These are phyloP conservation scores for Priceomyces fermenticarens DNA, from an alignment of 805 yeast species.

Conservation along the genomic window DNA sequence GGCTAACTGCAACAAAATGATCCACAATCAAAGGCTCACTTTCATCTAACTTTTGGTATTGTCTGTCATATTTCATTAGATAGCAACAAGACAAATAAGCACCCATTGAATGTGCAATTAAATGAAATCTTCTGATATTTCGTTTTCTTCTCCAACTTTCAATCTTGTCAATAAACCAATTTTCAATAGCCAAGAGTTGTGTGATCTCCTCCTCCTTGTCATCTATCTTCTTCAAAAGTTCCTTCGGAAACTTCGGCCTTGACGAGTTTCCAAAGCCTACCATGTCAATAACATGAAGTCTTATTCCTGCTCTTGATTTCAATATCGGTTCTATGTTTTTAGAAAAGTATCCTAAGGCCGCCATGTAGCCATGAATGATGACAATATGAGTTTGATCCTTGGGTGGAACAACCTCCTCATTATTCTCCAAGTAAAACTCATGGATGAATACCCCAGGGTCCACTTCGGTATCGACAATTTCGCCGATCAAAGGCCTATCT, in stretches of 20 bases:
- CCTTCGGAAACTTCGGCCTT: conserved; percentile 34
- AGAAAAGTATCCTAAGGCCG: conserved; percentile 40
- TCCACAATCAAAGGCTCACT: conserved; percentile 14
- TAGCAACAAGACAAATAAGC: conserved; percentile 40
- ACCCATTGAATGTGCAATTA: conserved; percentile 43
- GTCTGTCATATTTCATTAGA: conserved; percentile 34
- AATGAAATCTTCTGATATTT: conserved; percentile 21
- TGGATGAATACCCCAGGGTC: conserved; percentile 30
- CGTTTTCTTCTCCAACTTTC: conserved; percentile 33
- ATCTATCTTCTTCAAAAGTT: conserved; percentile 19
- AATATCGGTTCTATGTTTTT: conserved; percentile 35
- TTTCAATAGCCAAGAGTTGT: conserved; percentile 32
- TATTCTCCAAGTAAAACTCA: conserved; percentile 32
- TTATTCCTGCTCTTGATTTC: conserved; percentile 27
- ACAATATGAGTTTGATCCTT: conserved; percentile 24
- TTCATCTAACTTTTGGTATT: conserved; percentile 4
- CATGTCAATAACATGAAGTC: conserved; percentile 37
- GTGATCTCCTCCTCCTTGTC: conserved; percentile 21
- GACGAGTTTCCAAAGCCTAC: conserved; percentile 45
- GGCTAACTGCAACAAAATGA: conserved; percentile 32
- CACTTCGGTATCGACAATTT: conserved; percentile 28
- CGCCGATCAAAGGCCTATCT: conserved; percentile 10
- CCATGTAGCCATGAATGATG: conserved; percentile 44
- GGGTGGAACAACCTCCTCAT: conserved; percentile 7
- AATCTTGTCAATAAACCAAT: conserved; percentile 40